Base-by-base conservation (phyloP, 1,284 basidiomycete species). In the Apiotrichum gracile region DNA sequence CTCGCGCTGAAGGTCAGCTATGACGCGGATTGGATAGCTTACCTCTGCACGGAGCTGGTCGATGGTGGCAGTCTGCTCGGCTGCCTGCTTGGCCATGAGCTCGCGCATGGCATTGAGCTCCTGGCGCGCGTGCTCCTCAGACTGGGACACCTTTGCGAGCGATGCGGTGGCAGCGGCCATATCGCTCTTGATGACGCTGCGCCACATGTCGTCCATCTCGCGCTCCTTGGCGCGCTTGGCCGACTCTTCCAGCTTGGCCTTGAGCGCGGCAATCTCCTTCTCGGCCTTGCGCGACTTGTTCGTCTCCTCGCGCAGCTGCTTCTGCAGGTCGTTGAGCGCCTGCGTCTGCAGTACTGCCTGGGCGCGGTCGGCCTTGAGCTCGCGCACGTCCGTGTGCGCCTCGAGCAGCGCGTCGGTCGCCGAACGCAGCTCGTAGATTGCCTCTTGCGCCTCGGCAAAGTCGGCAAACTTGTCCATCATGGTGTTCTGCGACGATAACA, bases 371-470 rank as follows among this genome's bases (percentile, higher is more conserved):
- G 47, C 37, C 38, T 43, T 44, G 47, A 42, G 29, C 7, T 35
- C 51, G 17, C 49, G 52, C 13, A 27, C 29, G 27, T 58, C 52
- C 2, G 41, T 38, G 35, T 49, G 51, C 5, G 52, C 46, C n/a
- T 49, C 52, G 14, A 60, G 51, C 2, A 60, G 43, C 26, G 54
- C 51, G 19, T 51, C 51, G 27, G 56, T 58, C 5, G 51, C 56
- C 5, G 49, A 47, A 0, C 52, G 51, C 26, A 58, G 40, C 17
- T 58, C 56, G 40, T 54, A 45, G 13, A 53, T 44, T 12, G 27
- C 41, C 9, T 51, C 52, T 14, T 48, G 46, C 7, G 48, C 42
- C 25, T 48, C 51, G 17, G 48, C 25, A 10, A 42, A 49, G 17
- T 54, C 45, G 33, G 35, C 29, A 27, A 60, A 49, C 39, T 49